These are phyloP conservation scores for Lasiodiplodia citricola DNA, from an alignment of 2,329 filamentous ascomycete species.

Conservation along the genomic window DNA sequence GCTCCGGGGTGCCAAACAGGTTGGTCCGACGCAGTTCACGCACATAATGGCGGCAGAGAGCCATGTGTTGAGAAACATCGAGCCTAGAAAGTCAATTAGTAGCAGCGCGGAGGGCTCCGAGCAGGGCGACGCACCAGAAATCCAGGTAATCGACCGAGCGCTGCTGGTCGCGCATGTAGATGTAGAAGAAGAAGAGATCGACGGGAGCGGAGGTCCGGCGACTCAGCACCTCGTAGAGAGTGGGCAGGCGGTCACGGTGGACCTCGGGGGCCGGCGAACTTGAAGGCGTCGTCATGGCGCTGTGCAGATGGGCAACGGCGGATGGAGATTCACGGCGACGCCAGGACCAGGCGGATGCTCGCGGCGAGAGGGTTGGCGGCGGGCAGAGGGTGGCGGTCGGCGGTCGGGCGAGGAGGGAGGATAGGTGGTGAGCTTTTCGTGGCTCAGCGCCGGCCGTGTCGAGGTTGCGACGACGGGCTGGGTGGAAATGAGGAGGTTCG, in stretches of 20 bases:
- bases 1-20: slow-evolving; percentile 88
- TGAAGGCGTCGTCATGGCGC: slow-evolving; percentile 23
- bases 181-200: slow-evolving; percentile 98
- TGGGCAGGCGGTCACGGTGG: slow-evolving; percentile 83
- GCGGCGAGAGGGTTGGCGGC: neutral
- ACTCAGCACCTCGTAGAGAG: slow-evolving; percentile 93
- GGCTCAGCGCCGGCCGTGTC: neutral
- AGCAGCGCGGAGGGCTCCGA: neutral
- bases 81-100: slow-evolving; percentile 68
- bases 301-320: neutral
- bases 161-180: slow-evolving; percentile 99
- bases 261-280: slow-evolving; percentile 28
- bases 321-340: slow-evolving; percentile 7
- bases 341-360: neutral
- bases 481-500: slow-evolving; percentile 26
- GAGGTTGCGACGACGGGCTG: slow-evolving; percentile 4
- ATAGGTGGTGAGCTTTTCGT: neutral
- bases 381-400: neutral
- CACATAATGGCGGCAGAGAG: slow-evolving; percentile 94
- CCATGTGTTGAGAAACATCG: slow-evolving; percentile 99
- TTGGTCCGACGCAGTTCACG: slow-evolving; percentile 93
- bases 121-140: slow-evolving; percentile 75
- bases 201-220: slow-evolving; percentile 93
- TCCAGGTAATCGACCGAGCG: slow-evolving; percentile 97
- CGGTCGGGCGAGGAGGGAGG: neutral